Percentiles rank a stretch among this genome's conserved stretches.
These are phyloP conservation scores for Nicotiana knightiana DNA, from an alignment of 257 asterid species.

Conservation along the genomic window DNA sequence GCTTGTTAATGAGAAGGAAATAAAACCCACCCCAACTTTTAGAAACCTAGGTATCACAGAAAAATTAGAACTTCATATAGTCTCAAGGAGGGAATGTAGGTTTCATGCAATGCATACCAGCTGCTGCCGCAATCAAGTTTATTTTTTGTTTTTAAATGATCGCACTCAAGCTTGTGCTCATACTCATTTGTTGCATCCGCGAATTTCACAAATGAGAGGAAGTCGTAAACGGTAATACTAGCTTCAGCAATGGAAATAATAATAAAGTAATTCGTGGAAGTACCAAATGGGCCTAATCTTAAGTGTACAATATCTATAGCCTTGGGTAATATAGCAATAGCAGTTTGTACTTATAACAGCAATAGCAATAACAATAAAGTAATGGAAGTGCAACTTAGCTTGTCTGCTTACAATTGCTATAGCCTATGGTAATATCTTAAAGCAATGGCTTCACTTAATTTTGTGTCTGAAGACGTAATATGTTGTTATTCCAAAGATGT, in stretches of 20 bases:
- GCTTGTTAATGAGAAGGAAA: background rate
- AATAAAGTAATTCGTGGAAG: background rate
- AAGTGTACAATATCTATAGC: background rate
- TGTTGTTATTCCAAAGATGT: background rate
- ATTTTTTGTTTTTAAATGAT: too few relatives aligned
- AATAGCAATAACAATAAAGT: background rate
- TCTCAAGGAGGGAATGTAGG: background rate
- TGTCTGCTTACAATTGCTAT: background rate
- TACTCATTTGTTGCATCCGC: background rate
- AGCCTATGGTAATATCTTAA: background rate
- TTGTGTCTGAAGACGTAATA: background rate
- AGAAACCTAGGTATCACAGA: background rate
- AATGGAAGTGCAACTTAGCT: background rate
- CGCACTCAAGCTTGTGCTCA: background rate
- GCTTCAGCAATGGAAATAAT: background rate
- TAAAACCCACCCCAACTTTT: background rate
- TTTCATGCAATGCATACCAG: background rate
- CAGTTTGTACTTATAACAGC: background rate
- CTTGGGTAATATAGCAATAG: background rate
- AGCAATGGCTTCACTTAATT: background rate
- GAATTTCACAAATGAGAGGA: background rate
- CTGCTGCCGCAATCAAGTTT: background rate
- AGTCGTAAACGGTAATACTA: background rate
- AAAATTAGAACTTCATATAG: background rate
- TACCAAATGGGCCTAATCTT: background rate